Percentiles rank a stretch among this genome's conserved stretches.
Evolutionary conservation across 768 basidiomycete species (phyloP).

Genomic region (Xerocomus brunneocitrinus): DNA sequence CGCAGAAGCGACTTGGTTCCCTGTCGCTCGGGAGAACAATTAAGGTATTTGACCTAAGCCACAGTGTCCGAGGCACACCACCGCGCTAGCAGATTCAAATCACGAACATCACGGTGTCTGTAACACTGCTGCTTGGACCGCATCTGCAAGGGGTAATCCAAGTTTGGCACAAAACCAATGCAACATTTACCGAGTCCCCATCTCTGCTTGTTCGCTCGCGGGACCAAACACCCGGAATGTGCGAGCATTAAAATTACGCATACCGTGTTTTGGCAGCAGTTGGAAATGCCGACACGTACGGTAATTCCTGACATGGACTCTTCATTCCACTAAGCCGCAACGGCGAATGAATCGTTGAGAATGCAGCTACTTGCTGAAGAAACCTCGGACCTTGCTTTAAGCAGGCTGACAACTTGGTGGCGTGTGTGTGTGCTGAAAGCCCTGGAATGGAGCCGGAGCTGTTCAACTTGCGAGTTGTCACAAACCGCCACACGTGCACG

Average conservation of each 20-base stretch:
- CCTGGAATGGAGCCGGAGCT: not conserved
- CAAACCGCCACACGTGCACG: too few species aligned
- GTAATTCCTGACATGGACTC: slow-evolving; percentile 4
- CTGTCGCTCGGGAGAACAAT: slow-evolving; percentile 9
- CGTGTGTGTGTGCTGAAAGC: not conserved
- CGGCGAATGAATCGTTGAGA: not conserved
- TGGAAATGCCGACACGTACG: slow-evolving; percentile 12
- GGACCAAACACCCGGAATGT: slow-evolving; percentile 9
- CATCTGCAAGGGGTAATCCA: slow-evolving; percentile 19
- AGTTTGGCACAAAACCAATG: slow-evolving; percentile 13
- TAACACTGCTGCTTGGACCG: slow-evolving; percentile 2
- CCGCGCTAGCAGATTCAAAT: not conserved
- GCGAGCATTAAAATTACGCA: slow-evolving; percentile 9
- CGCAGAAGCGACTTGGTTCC: slow-evolving; percentile 15
- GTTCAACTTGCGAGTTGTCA: too few species aligned
- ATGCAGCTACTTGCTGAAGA: not conserved
- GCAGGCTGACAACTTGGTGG: not conserved
- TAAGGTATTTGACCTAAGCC: slow-evolving; percentile 1
- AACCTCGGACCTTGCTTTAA: not conserved
- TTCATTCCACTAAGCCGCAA: not conserved
- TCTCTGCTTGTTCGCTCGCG: slow-evolving; percentile 19
- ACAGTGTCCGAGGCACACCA: not conserved
- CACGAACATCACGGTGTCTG: slow-evolving; percentile 11
- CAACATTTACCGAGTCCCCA: slow-evolving; percentile 10
- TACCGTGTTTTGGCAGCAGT: slow-evolving; percentile 1